phyloP scores from a whole-genome alignment of 2,329 filamentous ascomycete species.

The Cryphonectria nitschkei region DNA sequence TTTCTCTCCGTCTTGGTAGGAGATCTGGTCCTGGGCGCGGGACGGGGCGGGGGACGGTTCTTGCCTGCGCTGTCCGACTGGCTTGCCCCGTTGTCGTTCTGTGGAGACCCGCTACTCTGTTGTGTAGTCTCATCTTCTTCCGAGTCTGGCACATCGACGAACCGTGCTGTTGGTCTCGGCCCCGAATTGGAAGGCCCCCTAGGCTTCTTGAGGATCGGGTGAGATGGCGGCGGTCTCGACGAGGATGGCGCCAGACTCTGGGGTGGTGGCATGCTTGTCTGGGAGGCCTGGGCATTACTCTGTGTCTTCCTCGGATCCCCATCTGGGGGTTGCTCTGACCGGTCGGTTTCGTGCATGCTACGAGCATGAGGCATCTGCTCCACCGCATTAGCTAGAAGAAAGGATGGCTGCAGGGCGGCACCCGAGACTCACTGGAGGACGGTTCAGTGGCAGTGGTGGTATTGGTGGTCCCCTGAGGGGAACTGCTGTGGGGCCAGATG shows the following conservation, averaged over 20 bases:
- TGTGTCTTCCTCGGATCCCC: background rate
- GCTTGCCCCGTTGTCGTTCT: constrained; percentile 7
- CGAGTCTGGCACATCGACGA: constrained; percentile 57
- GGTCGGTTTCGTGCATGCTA: constrained; percentile 29
- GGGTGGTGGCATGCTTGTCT: constrained; percentile 30
- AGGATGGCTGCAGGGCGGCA: constrained; percentile 15
- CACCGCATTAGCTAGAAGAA: constrained; percentile 22
- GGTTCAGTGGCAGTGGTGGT: constrained; percentile 54
- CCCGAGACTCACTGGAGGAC: constrained; percentile 48
- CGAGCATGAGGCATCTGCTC: constrained; percentile 16
- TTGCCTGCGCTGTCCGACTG: constrained; percentile 31
- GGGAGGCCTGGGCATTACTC: constrained; percentile 2
- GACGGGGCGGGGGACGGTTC: constrained; percentile 27
- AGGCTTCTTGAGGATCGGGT: constrained; percentile 64
- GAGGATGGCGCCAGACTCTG: constrained; percentile 45
- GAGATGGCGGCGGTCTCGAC: constrained; percentile 51
- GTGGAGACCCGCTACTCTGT: constrained; percentile 30
- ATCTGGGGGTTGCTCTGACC: constrained; percentile 21
- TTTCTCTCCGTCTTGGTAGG: constrained; percentile 38
- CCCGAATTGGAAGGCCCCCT: constrained; percentile 57
- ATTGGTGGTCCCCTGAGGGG: constrained; percentile 52
- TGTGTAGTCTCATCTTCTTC: constrained; percentile 45
- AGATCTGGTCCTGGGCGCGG: constrained; percentile 32
- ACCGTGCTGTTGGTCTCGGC: constrained; percentile 63
- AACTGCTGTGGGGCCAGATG: constrained; percentile 59